Conservation (phyloP, 352 stramenopile genomes). For the Pseudoperonospora humuli region DNA sequence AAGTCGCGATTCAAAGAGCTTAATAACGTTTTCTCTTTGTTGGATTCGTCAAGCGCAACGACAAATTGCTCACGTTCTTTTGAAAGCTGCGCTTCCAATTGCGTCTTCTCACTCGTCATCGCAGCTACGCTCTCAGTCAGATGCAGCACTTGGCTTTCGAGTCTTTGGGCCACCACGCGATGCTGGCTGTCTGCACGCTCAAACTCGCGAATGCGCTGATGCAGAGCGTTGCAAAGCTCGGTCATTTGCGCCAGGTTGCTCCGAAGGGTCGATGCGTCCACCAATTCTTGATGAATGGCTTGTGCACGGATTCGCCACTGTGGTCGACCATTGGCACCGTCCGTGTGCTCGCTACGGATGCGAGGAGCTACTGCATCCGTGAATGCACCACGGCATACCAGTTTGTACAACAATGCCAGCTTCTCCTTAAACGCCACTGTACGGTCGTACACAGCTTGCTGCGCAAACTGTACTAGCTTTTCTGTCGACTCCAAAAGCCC, state of each 20-base stretch:
- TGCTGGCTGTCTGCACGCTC: slow-evolving; percentile 69
- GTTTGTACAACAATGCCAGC: slow-evolving; percentile 55
- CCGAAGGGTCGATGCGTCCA: slow-evolving; percentile 54
- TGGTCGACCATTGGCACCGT: slow-evolving; percentile 31
- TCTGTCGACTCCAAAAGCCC: slow-evolving; percentile 16
- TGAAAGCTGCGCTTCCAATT: slow-evolving; percentile 49
- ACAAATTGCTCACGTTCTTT: slow-evolving; percentile 74
- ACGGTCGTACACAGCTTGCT: slow-evolving; percentile 35
- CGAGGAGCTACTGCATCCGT: slow-evolving; percentile 60
- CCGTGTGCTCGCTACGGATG: slow-evolving; percentile 15
- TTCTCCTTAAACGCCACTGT: slow-evolving; percentile 58
- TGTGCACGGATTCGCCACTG: slow-evolving; percentile 73
- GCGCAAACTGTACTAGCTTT: slow-evolving; percentile 37
- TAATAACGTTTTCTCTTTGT: slow-evolving; percentile 72
- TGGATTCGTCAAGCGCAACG: slow-evolving; percentile 60
- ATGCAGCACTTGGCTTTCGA: slow-evolving; percentile 65
- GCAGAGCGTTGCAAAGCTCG: slow-evolving; percentile 53
- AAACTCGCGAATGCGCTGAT: slow-evolving; percentile 62
- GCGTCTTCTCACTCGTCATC: slow-evolving; percentile 32
- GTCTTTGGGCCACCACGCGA: slow-evolving; percentile 70
- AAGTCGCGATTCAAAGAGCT: slow-evolving; percentile 68
- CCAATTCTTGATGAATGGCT: slow-evolving; percentile 57
- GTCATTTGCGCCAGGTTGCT: slow-evolving; percentile 53
- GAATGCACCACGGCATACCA: slow-evolving; percentile 69
- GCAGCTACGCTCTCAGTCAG: slow-evolving; percentile 33